Conservation (phyloP, 345 rosid genomes). For the Salix exigua region DNA sequence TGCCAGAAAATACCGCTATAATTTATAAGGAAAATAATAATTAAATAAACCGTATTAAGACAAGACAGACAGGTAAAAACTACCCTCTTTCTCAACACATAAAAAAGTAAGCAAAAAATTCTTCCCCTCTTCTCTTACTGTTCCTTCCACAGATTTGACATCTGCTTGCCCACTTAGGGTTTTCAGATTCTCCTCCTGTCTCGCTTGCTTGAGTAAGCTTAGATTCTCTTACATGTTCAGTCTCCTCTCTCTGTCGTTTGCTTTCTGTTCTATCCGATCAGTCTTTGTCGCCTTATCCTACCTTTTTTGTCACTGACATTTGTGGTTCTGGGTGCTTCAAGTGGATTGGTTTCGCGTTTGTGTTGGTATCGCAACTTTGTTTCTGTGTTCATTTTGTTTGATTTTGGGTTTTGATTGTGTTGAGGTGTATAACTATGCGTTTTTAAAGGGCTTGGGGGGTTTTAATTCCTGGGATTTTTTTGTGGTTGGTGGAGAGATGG, state of each 20-base stretch:
- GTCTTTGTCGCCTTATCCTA: not conserved
- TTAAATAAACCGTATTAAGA: not conserved
- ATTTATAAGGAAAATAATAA: not conserved
- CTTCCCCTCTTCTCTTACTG: constrained; percentile 16
- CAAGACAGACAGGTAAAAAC: constrained; percentile 17
- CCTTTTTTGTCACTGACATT: constrained; percentile 8
- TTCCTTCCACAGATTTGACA: constrained; percentile 22
- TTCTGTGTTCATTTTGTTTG: not conserved
- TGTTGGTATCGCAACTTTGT: not conserved
- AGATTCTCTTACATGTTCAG: not conserved
- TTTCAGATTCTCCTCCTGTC: not conserved
- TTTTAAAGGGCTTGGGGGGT: constrained; percentile 3
- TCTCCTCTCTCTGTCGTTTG: not conserved
- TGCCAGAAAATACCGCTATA: no score
- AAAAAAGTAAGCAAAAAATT: constrained; percentile 22
- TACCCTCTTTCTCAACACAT: not conserved
- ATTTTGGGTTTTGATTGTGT: not conserved
- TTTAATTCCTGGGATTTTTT: constrained; percentile 14
- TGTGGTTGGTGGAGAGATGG: constrained; percentile 7
- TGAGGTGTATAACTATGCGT: not conserved
- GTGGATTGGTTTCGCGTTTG: constrained; percentile 4
- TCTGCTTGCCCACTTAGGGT: constrained; percentile 24
- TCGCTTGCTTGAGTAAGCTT: constrained; percentile 22
- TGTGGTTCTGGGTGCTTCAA: not conserved
- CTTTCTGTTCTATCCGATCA: not conserved